Evolutionary conservation across 2,329 filamentous ascomycete species (phyloP).

Genomic region (Coniochaeta pulveracea): DNA sequence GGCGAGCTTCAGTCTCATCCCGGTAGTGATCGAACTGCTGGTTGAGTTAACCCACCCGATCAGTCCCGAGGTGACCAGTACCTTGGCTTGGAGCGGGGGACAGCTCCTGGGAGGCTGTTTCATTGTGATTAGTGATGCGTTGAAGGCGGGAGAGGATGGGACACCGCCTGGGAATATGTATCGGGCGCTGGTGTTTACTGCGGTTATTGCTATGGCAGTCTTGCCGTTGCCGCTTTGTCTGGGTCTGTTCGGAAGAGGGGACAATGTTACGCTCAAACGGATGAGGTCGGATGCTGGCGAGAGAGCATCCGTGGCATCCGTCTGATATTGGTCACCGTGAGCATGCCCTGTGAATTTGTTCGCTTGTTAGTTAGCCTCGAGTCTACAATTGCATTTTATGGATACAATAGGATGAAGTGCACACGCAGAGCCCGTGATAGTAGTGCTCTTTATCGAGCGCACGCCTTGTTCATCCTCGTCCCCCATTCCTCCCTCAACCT

Average conservation of each 20-base stretch:
- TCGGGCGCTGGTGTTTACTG: constrained; percentile 66
- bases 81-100: constrained; percentile 75
- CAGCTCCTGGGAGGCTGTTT: constrained; percentile 80
- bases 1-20: constrained; percentile 67
- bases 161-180: constrained; percentile 62
- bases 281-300: constrained; percentile 35
- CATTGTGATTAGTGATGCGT: constrained; percentile 68
- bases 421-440: no score
- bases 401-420: no score
- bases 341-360: no score
- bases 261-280: constrained; percentile 38
- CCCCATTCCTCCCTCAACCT: constrained; percentile 57
- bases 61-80: constrained; percentile 73
- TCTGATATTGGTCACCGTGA: no score
- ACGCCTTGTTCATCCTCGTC: constrained; percentile 19
- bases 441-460: no score
- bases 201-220: constrained; percentile 53
- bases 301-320: no score
- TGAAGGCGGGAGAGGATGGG: constrained; percentile 43
- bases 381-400: no score
- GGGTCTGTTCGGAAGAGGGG: constrained; percentile 54
- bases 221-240: constrained; percentile 58
- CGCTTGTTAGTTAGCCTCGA: no score
- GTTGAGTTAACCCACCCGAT: constrained; percentile 82
- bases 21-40: constrained; percentile 75